Percentiles rank a stretch among this genome's conserved stretches.
phyloP scores from a whole-genome alignment of 73 alveolate species.

The Tetrahymena borealis region DNA sequence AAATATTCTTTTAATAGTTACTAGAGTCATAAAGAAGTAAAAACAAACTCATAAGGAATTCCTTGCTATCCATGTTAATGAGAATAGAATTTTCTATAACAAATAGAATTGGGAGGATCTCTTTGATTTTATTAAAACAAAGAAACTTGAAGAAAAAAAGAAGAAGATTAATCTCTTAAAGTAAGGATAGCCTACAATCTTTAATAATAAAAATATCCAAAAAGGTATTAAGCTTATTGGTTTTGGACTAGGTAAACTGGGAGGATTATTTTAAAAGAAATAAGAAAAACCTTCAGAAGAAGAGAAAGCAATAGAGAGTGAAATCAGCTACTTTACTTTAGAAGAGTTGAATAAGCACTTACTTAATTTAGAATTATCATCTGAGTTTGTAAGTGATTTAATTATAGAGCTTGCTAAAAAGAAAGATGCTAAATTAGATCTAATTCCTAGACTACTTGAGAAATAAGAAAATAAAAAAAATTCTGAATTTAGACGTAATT shows the following conservation, averaged over 20 bases:
- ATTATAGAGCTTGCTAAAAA: conserved; percentile 24
- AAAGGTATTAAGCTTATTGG: conserved; percentile 36
- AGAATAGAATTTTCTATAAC: neutral
- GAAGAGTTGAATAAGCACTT: conserved; percentile 20
- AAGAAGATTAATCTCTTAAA: neutral
- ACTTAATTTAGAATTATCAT: conserved; percentile 4
- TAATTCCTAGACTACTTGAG: conserved; percentile 21
- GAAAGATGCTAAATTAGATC: conserved; percentile 6
- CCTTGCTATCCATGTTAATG: neutral
- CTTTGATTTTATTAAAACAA: conserved; percentile 8
- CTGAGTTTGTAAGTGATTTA: conserved; percentile 24
- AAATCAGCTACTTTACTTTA: conserved; percentile 13
- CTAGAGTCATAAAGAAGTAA: neutral
- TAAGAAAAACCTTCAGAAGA: neutral
- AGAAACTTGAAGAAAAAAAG: conserved; percentile 22
- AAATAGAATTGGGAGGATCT: conserved; percentile 17
- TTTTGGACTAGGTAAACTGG: neutral
- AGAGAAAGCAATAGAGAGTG: conserved; percentile 15
- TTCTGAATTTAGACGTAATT: conserved; percentile 7
- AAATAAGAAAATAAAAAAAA: conserved; percentile 23
- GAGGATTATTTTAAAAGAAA: neutral
- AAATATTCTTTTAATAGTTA: neutral
- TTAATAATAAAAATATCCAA: neutral
- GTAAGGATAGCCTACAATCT: neutral
- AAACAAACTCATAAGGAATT: neutral